Conservation (phyloP, 495 filamentous ascomycete species). For the Haplographium delicatum region DNA sequence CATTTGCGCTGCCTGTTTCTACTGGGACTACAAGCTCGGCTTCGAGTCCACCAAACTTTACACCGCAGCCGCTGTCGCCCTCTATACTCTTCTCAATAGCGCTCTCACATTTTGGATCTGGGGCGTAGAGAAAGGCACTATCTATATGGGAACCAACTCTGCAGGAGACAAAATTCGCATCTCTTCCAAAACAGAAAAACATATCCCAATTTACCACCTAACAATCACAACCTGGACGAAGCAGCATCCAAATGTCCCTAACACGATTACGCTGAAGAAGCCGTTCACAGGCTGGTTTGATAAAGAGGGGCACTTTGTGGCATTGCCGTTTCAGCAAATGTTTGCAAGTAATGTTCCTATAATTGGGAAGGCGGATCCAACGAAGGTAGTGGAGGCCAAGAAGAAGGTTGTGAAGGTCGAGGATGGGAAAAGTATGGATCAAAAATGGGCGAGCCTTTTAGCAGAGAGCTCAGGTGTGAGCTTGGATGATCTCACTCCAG, state of each 20-base stretch:
- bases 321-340: slow-evolving; percentile 78
- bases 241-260: slow-evolving; percentile 9
- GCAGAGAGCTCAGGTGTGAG: slow-evolving; percentile 21
- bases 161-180: slow-evolving; percentile 53
- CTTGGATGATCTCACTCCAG: slow-evolving; percentile 6
- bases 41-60: slow-evolving; percentile 76
- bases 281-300: slow-evolving; percentile 89
- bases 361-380: slow-evolving; percentile 63
- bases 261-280: slow-evolving; percentile 46
- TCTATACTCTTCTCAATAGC: slow-evolving; percentile 78
- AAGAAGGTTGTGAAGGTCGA: slow-evolving; percentile 10
- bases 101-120: slow-evolving; percentile 81
- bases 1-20: slow-evolving; percentile 77
- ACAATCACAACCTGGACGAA: slow-evolving; percentile 45
- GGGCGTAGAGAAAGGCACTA: slow-evolving; percentile 71
- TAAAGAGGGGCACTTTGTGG: slow-evolving; percentile 71
- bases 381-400: slow-evolving; percentile 33
- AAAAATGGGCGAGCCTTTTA: slow-evolving; percentile 25
- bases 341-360: slow-evolving; percentile 63
- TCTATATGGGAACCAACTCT: slow-evolving; percentile 63
- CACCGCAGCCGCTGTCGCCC: slow-evolving; percentile 68
- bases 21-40: slow-evolving; percentile 83
- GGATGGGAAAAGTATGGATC: slow-evolving; percentile 16
- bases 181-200: slow-evolving; percentile 63
- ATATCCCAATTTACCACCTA: slow-evolving; percentile 72